Base-by-base conservation (phyloP, 2,329 filamentous ascomycete species). In the Endothia cerciana region DNA sequence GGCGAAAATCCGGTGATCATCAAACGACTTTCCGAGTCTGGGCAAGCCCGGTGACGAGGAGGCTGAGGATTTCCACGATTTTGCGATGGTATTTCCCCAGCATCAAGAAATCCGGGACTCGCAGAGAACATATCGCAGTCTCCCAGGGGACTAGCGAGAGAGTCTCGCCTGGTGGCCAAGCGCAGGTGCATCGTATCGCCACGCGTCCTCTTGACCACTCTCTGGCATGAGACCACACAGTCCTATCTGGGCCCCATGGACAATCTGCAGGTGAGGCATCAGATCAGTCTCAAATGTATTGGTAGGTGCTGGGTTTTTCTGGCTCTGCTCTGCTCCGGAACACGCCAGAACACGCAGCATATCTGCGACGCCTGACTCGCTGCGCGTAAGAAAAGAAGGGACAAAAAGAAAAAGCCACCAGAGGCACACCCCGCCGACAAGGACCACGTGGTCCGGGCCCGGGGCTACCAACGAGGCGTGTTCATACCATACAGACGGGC, bases 1-100 rank as follows among this genome's bases (percentile, higher is more conserved):
- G 33, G 8, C 47, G n/a, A n/a, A n/a, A 40, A 60, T 60, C 62
- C 51, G 43, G 45, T 64, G 25, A 64, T 64, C 25, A 64, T 64
- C 62, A 51, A 60, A 64, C 56, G 62, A 64, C 43, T 64, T 64
- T 53, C 25, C 47, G 17, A 28, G 47, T 51, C 47, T 25, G 28
- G 47, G 8, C 47, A 13, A 51, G 22, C 22, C 25, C 13, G 17
- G 25, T 51, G 47, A 51, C 47, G 47, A 30, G 47, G 47, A 51
- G 47, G 47, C 47, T 51, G 47, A 51, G 19, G 3, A 10, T 5
- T 25, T 17, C 47, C 47, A 51, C 28, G 47, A 25, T 25, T 13
- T 25, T 51, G 47, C 47, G 25, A 30, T 6, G 25, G 28, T 51
- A 51, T 30, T 15, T n/a, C n/a, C 25, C 47, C 22, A 51, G 47